Base-by-base conservation (phyloP, 345 rosid species). In the Citrus sp. region DNA sequence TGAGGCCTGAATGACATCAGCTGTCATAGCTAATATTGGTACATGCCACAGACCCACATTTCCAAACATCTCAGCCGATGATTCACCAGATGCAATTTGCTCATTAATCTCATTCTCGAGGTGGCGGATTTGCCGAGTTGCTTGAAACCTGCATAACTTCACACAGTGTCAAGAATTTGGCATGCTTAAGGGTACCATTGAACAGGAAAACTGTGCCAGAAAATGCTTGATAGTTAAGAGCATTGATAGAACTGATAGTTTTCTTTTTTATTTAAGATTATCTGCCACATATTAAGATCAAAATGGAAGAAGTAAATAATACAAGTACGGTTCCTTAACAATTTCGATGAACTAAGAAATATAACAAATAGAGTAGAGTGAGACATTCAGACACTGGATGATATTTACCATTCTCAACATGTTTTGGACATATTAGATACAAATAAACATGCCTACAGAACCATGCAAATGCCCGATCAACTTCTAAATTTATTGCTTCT, bases 1-100 rank as follows among this genome's bases (percentile, higher is more conserved):
- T 59, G 93, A 91, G 78, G 91, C 94, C 81, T 91, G 97, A 81
- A 86, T 92, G 71, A 93, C 97, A 77, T 95, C 98, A 70, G 98
- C 98, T 42, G 98, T 93, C 97, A 95, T 93, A 30, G 97, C 97
- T 85, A 95, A 78, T 85, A 95, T 91, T 2, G 98, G 98, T 37
- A 89, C 80, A 66, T 83, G 94, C 97, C 97, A 92, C 66, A 75
- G 68, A 70, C 79, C 79, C 68, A 80, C 85, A 71, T 86, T 85
- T 67, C 87, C 74, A 34, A 80, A 82, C 78, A 80, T 77, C 78
- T 84, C 91, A 61, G 25, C 65, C 7, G 89, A 85, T 54, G 73
- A 84, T 83, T 88, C 93, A 67, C 86, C 87, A 13, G 87, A 89
- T 73, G 80, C 83, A 83, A 90, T 84, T 78, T 86, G 84, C 74